Conservation (phyloP, 805 yeast species). For the Wickerhamiella siamensis region DNA sequence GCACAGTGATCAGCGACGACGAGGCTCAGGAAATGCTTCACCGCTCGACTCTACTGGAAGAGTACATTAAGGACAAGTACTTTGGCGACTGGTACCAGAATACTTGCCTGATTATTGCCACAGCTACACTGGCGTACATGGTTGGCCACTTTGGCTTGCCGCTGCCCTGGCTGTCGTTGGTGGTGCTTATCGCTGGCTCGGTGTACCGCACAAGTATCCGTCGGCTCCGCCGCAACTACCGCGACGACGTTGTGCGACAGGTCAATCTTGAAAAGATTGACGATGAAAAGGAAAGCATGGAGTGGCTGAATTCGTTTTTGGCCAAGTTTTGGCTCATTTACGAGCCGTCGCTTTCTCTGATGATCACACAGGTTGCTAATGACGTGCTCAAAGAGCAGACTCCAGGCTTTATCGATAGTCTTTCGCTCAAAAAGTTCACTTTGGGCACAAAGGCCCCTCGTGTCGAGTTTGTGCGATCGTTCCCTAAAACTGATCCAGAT, state of each 20-base stretch:
- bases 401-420: conserved; percentile 69
- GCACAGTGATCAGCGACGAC: conserved; percentile 29
- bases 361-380: conserved; percentile 74
- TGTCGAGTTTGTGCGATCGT: conserved; percentile 76
- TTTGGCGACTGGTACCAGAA: conserved; percentile 97
- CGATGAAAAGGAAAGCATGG: conserved; percentile 83
- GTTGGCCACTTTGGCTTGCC: conserved; percentile 67
- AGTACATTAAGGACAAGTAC: conserved; percentile 53
- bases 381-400: conserved; percentile 67
- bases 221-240: conserved; percentile 55
- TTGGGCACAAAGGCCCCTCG: conserved; percentile 94
- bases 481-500: conserved; percentile 79
- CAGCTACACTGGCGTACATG: conserved; percentile 60
- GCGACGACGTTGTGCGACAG: conserved; percentile 78
- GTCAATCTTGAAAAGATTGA: conserved; percentile 69
- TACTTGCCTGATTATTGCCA: conserved; percentile 52
- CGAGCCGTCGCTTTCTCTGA: conserved; percentile 80
- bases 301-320: conserved; percentile 83
- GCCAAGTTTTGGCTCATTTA: conserved; percentile 84
- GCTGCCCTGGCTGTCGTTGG: conserved; percentile 65
- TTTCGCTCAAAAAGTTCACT: conserved; percentile 81
- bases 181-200: conserved; percentile 46
- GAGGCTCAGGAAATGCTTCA: conserved; percentile 63
- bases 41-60: conserved; percentile 60
- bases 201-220: conserved; percentile 75